Evolutionary conservation across 1,284 basidiomycete species (phyloP).

Genomic region (Ganoderma multipileum): DNA sequence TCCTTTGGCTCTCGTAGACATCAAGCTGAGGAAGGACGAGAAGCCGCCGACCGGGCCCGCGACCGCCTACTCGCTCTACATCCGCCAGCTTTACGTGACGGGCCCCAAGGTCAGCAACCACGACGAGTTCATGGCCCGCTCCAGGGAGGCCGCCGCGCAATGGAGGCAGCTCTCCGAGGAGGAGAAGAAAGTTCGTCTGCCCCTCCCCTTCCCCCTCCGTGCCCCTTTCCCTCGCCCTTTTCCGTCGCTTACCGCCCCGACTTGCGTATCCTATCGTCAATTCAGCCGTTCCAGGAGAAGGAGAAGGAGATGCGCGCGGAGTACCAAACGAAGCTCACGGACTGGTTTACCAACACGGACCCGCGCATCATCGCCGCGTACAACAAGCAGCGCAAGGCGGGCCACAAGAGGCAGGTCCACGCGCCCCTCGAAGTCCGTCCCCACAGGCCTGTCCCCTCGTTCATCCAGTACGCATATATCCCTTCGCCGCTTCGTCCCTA

Average conservation of each 20-base stretch:
- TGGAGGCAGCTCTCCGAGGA: conserved; percentile 31
- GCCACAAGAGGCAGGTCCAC: neutral
- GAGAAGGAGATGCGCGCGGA: conserved; percentile 2
- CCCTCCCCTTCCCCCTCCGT: neutral
- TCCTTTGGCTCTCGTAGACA: neutral
- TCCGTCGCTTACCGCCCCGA: neutral
- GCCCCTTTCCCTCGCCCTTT: neutral
- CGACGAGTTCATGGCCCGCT: neutral
- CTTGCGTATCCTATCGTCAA: too few species aligned
- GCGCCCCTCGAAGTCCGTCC: neutral
- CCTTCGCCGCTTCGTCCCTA: neutral
- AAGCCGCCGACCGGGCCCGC: neutral
- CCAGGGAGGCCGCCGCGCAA: neutral
- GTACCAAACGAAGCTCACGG: conserved; percentile 19
- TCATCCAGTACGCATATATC: neutral
- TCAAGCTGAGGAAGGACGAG: conserved; percentile 17
- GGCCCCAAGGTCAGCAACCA: neutral
- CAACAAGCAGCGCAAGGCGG: conserved; percentile 21
- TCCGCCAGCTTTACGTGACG: conserved; percentile 2
- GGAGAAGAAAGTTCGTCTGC: conserved; percentile 32
- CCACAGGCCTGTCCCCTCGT: neutral
- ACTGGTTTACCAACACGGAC: conserved; percentile 21
- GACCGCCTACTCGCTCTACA: conserved; percentile 13
- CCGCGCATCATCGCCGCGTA: conserved; percentile 25
- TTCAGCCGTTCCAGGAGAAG: conserved; percentile 20